A percentile compares a stretch with the other conserved stretches of the same genome.
Evolutionary conservation across 2,329 filamentous ascomycete genomes (phyloP).

Genomic region (Penicillium frequentans): DNA sequence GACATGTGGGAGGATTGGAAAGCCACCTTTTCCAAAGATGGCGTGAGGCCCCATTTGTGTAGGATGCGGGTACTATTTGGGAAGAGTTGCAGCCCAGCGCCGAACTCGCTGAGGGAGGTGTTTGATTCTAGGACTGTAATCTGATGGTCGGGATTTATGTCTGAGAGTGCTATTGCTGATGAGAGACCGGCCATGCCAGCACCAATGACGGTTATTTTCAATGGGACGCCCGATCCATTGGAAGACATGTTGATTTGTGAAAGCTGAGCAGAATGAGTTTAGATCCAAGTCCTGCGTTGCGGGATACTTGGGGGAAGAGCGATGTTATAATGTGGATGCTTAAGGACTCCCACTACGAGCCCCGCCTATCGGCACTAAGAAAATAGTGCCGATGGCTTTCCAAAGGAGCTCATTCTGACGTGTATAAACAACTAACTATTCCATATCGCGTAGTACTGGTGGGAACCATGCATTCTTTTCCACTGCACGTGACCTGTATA

Average conservation of each 20-base stretch:
- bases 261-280: not conserved
- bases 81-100: slow-evolving; percentile 14
- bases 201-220: slow-evolving; percentile 5
- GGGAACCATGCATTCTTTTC: no score
- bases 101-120: slow-evolving; percentile 11
- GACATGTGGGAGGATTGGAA: slow-evolving; percentile 7
- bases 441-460: no score
- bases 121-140: slow-evolving; percentile 14
- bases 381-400: no score
- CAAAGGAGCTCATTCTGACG: no score
- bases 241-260: not conserved
- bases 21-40: slow-evolving; percentile 10
- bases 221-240: not conserved
- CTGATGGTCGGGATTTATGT: slow-evolving; percentile 9
- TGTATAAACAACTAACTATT: no score
- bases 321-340: not conserved
- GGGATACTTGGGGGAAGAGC: not conserved
- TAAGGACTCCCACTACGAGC: no score
- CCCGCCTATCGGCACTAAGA: no score
- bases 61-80: slow-evolving; percentile 14
- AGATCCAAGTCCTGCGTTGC: not conserved
- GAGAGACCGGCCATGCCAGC: slow-evolving; percentile 10
- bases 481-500: no score
- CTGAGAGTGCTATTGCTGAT: slow-evolving; percentile 10
- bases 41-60: slow-evolving; percentile 10